These are phyloP conservation scores for Barnettozyma vustinii DNA, from an alignment of 805 yeast species.

Conservation along the genomic window DNA sequence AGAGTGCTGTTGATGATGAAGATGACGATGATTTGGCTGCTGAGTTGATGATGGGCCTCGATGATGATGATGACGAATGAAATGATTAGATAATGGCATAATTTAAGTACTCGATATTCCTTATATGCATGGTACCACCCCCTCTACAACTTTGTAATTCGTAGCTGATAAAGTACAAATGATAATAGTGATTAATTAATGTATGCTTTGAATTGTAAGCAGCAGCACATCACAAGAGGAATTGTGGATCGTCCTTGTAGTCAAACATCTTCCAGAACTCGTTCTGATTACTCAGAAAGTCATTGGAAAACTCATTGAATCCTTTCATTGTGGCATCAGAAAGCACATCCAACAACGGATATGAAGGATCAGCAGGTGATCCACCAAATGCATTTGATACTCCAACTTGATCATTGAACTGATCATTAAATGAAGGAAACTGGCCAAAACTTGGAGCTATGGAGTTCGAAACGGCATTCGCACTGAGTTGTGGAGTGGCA, in stretches of 20 bases:
- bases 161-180: not conserved
- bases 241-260: conserved; percentile 23
- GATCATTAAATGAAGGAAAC: not conserved
- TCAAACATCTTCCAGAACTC: conserved; percentile 26
- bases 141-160: no score
- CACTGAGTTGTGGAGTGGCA: not conserved
- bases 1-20: conserved; percentile 16
- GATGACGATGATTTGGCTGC: conserved; percentile 29
- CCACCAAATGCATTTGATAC: not conserved
- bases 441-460: not conserved
- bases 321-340: conserved; percentile 24
- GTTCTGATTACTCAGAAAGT: conserved; percentile 11
- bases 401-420: not conserved
- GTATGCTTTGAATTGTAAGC: not conserved
- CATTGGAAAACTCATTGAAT: conserved; percentile 16
- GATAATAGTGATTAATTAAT: not conserved
- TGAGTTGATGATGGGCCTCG: conserved; percentile 27
- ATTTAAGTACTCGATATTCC: not conserved
- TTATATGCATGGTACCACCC: no score
- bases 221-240: conserved; percentile 12
- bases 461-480: not conserved
- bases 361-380: conserved; percentile 6
- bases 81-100: not conserved
- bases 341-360: conserved; percentile 18
- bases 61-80: conserved; percentile 13